These are phyloP conservation scores for Alternaria dauci DNA, from an alignment of 2,329 filamentous ascomycete genomes.

Conservation along the genomic window DNA sequence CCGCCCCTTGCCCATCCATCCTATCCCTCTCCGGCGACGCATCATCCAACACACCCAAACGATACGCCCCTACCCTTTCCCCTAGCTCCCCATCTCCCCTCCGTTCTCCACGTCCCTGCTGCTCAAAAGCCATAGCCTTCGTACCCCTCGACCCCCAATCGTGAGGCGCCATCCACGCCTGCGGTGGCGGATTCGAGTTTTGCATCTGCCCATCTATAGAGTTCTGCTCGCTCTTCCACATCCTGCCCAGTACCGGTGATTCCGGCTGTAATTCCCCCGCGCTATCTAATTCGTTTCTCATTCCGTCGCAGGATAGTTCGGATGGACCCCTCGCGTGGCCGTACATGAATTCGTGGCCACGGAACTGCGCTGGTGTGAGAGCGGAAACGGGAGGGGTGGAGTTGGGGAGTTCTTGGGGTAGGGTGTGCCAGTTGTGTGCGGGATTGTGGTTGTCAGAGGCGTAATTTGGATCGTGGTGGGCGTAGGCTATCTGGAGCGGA, in stretches of 20 bases:
- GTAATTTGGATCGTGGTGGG: constrained; percentile 10
- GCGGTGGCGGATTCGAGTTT: background rate
- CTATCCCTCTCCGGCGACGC: background rate
- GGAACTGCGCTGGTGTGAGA: background rate
- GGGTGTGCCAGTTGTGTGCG: background rate
- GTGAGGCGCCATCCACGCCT: constrained; percentile 7
- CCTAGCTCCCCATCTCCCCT: too few relatives aligned
- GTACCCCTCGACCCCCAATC: background rate
- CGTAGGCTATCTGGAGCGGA: background rate
- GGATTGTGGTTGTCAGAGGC: constrained; percentile 2
- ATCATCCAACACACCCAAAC: constrained; percentile 5
- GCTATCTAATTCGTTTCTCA: background rate
- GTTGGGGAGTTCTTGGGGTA: constrained; percentile 23
- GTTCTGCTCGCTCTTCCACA: background rate
- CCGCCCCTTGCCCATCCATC: background rate
- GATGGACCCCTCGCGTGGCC: constrained; percentile 3
- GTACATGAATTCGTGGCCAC: constrained; percentile 10
- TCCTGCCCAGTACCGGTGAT: background rate
- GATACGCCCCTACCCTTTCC: background rate
- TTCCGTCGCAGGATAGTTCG: constrained; percentile 6
- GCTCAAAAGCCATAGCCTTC: background rate
- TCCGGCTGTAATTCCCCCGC: background rate
- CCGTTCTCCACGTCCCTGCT: background rate
- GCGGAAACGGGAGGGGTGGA: background rate
- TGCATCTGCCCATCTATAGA: background rate